phyloP scores from a whole-genome alignment of 1,284 basidiomycete species.

The Mycosarcoma maydis region DNA sequence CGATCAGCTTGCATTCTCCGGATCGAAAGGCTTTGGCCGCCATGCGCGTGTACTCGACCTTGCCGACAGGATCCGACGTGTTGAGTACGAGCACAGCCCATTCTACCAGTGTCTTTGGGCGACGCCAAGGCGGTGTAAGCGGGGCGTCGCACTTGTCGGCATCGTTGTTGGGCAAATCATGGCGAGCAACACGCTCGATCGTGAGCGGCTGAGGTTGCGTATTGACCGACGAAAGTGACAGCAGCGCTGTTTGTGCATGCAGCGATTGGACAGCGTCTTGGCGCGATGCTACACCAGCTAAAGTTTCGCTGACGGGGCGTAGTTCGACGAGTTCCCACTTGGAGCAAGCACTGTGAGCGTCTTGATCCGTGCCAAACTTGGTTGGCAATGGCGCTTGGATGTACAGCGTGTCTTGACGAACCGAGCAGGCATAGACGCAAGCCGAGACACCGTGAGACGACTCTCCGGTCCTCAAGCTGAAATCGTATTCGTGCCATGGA shows the following conservation, averaged over 20 bases:
- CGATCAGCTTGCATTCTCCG: conserved; percentile 76
- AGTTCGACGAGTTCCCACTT: conserved; percentile 80
- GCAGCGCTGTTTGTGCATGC: conserved; percentile 22
- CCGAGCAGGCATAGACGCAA: conserved; percentile 78
- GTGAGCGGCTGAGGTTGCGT: neutral
- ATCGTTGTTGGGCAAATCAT: neutral
- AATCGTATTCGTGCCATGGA: conserved; percentile 84
- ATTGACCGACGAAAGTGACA: conserved; percentile 27
- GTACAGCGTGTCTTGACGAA: conserved; percentile 68
- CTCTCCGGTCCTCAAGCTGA: conserved; percentile 76
- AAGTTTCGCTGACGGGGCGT: conserved; percentile 80
- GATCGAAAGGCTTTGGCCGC: conserved; percentile 77
- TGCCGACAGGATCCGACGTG: conserved; percentile 76
- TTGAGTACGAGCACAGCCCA: conserved; percentile 81
- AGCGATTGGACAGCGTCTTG: conserved; percentile 31
- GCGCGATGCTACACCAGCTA: conserved; percentile 14
- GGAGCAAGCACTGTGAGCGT: conserved; percentile 1
- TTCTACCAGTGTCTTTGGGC: conserved; percentile 73
- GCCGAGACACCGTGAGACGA: conserved; percentile 81
- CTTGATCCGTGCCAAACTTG: conserved; percentile 2
- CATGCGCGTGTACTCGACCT: conserved; percentile 77
- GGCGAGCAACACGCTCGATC: too few relatives aligned
- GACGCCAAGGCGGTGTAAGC: conserved; percentile 40
- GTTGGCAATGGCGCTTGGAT: conserved; percentile 46
- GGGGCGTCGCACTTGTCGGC: neutral